These are phyloP conservation scores for Mortierella sp. DNA, from an alignment of 371 early-diverging fungal genomes.

Conservation along the genomic window DNA sequence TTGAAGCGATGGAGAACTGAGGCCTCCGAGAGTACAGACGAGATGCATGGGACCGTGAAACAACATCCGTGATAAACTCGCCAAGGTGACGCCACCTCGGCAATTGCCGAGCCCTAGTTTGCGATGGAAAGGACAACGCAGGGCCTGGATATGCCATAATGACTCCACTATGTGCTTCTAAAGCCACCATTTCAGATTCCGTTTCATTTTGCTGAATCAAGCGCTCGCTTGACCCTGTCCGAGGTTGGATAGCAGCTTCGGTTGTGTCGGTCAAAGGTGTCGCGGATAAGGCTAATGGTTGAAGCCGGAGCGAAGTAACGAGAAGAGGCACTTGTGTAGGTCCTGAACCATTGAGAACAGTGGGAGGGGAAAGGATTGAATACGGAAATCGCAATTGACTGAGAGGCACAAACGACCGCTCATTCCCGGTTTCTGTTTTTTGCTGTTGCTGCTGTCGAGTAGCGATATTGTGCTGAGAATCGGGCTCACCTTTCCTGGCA, in stretches of 20 bases:
- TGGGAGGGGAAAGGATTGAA: background rate
- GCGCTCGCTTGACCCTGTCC: background rate
- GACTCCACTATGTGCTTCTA: slow-evolving; percentile 29
- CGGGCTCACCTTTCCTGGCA: background rate
- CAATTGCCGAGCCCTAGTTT: background rate
- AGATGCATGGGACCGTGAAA: slow-evolving; percentile 32
- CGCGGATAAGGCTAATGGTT: background rate
- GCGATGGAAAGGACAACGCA: slow-evolving; percentile 9
- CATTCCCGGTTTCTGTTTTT: background rate
- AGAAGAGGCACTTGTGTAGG: background rate
- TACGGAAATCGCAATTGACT: background rate
- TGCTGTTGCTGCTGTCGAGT: background rate
- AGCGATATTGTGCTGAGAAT: background rate
- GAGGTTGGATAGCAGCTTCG: background rate
- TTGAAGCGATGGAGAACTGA: slow-evolving; percentile 13
- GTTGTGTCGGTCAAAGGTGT: background rate
- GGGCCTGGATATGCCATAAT: slow-evolving; percentile 39
- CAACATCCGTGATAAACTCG: slow-evolving; percentile 10
- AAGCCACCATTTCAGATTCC: background rate
- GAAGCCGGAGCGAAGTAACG: background rate
- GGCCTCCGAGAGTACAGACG: slow-evolving; percentile 38
- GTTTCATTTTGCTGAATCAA: background rate
- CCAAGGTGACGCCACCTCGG: slow-evolving; percentile 17
- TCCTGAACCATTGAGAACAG: background rate
- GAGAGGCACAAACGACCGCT: background rate